phyloP scores from a whole-genome alignment of 208 protist genomes.

The Crithidia bombi region DNA sequence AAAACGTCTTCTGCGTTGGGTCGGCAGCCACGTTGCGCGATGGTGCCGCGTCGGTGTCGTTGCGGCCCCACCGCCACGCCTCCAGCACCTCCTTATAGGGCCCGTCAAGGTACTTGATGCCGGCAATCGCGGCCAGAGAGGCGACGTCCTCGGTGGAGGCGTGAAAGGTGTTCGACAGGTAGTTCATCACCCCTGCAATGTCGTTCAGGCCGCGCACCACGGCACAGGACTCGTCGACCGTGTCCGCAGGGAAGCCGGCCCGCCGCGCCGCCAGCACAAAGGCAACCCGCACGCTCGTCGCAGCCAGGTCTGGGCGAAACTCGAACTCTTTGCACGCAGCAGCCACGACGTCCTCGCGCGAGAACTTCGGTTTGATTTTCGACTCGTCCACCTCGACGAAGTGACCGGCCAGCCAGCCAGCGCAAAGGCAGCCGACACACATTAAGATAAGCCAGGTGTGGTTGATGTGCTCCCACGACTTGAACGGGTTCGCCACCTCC shows the following conservation, averaged over 20 bases:
- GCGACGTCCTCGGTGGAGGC: slow-evolving; percentile 72
- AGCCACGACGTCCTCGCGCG: slow-evolving; percentile 55
- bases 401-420: slow-evolving; percentile 67
- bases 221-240: slow-evolving; percentile 81
- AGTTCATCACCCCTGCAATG: slow-evolving; percentile 76
- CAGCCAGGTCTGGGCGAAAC: slow-evolving; percentile 80
- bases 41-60: slow-evolving; percentile 70
- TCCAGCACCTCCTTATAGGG: slow-evolving; percentile 59
- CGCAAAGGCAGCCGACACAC: slow-evolving; percentile 78
- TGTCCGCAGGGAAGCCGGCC: slow-evolving; percentile 60
- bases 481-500: slow-evolving; percentile 82
- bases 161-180: slow-evolving; percentile 49
- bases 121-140: slow-evolving; percentile 72
- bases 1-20: slow-evolving; percentile 37
- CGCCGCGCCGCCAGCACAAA: slow-evolving; percentile 85
- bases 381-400: slow-evolving; percentile 80
- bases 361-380: slow-evolving; percentile 70
- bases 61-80: slow-evolving; percentile 81
- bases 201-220: slow-evolving; percentile 70
- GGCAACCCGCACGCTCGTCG: slow-evolving; percentile 75
- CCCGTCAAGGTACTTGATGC: slow-evolving; percentile 70
- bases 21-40: slow-evolving; percentile 49
- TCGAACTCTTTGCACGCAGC: slow-evolving; percentile 71
- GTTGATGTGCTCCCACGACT: slow-evolving; percentile 88
- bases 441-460: slow-evolving; percentile 85